Percentiles rank a stretch among this genome's conserved stretches.
These are phyloP conservation scores for Isabelozyma gotoi DNA, from an alignment of 805 yeast species.

Conservation along the genomic window DNA sequence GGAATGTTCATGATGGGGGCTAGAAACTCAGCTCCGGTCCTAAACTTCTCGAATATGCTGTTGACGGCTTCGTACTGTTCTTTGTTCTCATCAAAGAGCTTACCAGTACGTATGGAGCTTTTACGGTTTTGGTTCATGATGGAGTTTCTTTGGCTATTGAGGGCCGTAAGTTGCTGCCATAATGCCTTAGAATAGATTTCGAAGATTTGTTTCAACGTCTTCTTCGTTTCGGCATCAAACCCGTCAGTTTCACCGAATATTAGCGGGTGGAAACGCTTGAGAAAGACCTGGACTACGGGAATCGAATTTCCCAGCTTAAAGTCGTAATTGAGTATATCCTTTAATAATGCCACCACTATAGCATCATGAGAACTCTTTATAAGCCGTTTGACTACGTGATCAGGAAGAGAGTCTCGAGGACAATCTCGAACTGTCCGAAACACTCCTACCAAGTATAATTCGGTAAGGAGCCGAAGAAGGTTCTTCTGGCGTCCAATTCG, in stretches of 20 bases:
- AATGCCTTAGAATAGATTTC: conserved; percentile 44
- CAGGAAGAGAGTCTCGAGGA: conserved; percentile 42
- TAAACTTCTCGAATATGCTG: conserved; percentile 46
- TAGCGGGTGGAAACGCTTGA: conserved; percentile 44
- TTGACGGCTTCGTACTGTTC: conserved; percentile 28
- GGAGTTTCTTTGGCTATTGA: conserved; percentile 35
- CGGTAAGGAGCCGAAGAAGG: conserved; percentile 53
- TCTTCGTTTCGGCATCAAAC: conserved; percentile 23
- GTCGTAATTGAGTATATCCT: conserved; percentile 28
- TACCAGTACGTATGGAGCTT: conserved; percentile 68
- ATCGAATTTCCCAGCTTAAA: conserved; percentile 28
- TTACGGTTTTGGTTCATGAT: conserved; percentile 44
- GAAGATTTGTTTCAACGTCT: conserved; percentile 34
- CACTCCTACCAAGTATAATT: conserved; percentile 57
- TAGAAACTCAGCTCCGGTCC: conserved; percentile 40
- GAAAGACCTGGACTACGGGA: conserved; percentile 45
- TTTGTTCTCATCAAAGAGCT: conserved; percentile 44
- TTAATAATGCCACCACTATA: conserved; percentile 23
- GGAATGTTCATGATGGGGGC: conserved; percentile 36
- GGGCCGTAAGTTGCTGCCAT: conserved; percentile 30
- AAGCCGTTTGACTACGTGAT: conserved; percentile 35
- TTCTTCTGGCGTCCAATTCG: conserved; percentile 44
- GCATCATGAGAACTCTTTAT: conserved; percentile 17
- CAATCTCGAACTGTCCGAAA: conserved; percentile 47
- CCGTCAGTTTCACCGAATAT: conserved; percentile 20